phyloP scores from a whole-genome alignment of 208 protist species.

The Naegleria fowleri region DNA sequence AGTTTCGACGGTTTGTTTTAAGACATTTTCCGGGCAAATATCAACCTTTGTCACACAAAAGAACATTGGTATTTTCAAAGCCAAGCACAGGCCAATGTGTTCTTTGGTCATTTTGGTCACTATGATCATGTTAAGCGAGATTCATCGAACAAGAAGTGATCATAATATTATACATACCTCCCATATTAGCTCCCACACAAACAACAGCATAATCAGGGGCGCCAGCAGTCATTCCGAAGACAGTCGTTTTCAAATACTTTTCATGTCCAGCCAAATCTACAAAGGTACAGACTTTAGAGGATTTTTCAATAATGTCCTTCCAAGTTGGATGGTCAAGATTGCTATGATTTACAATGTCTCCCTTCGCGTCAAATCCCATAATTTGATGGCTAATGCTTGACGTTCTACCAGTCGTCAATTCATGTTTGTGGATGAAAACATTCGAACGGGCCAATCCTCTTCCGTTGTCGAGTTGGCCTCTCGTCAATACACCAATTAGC shows the following conservation, averaged over 20 bases:
- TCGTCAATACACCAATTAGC: slow-evolving; percentile 75
- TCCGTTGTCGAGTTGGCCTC: slow-evolving; percentile 74
- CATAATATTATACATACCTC: neutral
- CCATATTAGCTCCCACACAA: slow-evolving; percentile 72
- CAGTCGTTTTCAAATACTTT: slow-evolving; percentile 94
- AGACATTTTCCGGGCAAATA: slow-evolving; percentile 79
- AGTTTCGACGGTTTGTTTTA: slow-evolving; percentile 69
- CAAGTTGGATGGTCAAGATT: slow-evolving; percentile 41
- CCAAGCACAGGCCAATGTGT: slow-evolving; percentile 88
- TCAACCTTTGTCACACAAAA: slow-evolving; percentile 93
- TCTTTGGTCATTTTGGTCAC: slow-evolving; percentile 85
- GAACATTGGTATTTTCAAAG: slow-evolving; percentile 90
- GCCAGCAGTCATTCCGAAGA: slow-evolving; percentile 91
- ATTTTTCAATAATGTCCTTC: slow-evolving; percentile 65
- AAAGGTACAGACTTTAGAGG: slow-evolving; percentile 86
- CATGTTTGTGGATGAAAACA: slow-evolving; percentile 91
- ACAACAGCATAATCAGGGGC: slow-evolving; percentile 88
- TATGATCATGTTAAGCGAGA: slow-evolving; percentile 59
- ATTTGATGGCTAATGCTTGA: slow-evolving; percentile 89
- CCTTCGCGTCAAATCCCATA: slow-evolving; percentile 82
- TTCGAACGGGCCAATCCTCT: slow-evolving; percentile 63
- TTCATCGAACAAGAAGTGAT: neutral
- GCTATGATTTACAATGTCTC: slow-evolving; percentile 79
- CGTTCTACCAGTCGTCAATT: slow-evolving; percentile 85
- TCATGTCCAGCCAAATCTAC: slow-evolving; percentile 96